Conservation (phyloP, 495 filamentous ascomycete species). For the Tuber magnatum region DNA sequence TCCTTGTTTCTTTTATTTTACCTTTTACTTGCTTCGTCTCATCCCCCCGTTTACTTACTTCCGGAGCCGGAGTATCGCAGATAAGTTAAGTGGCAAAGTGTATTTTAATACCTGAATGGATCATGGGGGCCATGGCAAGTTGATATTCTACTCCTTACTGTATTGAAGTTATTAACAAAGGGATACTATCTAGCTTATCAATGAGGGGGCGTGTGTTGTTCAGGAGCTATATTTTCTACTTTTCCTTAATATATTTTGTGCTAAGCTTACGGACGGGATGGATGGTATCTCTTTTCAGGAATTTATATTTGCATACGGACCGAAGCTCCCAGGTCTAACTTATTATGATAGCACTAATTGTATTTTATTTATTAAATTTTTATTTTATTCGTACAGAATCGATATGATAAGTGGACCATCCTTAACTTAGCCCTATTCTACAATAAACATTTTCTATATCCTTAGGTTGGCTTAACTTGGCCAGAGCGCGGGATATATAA, state of each 20-base stretch:
- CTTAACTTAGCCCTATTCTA: background rate
- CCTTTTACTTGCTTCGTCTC: constrained; percentile 41
- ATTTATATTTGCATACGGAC: background rate
- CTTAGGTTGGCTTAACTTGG: background rate
- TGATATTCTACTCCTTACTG: background rate
- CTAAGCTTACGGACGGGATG: background rate
- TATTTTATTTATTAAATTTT: background rate
- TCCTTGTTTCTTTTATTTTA: constrained; percentile 36
- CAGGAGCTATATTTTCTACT: background rate
- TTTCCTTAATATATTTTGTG: background rate
- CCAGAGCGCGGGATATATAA: background rate
- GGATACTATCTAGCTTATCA: background rate
- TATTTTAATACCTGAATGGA: constrained; percentile 1
- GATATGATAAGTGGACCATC: background rate
- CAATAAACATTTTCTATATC: background rate
- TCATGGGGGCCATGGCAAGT: background rate
- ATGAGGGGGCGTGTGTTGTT: background rate
- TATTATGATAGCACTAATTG: background rate
- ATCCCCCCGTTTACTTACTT: constrained; percentile 25
- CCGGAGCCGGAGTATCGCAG: background rate
- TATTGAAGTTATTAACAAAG: background rate
- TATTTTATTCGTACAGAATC: background rate
- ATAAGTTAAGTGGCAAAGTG: constrained; percentile 4
- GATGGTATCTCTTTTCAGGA: background rate
- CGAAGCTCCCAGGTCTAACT: background rate